Base-by-base conservation (phyloP, 495 filamentous ascomycete genomes). In the Aspergillus asperescens region DNA sequence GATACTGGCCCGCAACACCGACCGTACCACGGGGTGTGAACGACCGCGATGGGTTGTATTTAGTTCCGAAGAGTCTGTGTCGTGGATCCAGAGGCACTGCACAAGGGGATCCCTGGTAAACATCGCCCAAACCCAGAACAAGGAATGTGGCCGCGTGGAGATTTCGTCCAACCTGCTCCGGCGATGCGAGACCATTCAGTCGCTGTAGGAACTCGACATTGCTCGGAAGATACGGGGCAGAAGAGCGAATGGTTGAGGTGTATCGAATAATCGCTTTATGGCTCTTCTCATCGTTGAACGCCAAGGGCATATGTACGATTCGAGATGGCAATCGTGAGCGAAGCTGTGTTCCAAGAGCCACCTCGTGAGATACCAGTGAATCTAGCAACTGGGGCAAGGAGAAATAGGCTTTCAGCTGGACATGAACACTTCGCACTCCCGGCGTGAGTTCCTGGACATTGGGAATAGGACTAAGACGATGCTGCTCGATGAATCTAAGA, bases 11-110 rank as follows among this genome's bases (percentile, higher is more conserved):
- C 6, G 76, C 78, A 62, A 75, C 73, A 10, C 60, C 62, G 0
- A 79, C 69, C 1, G 73, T 73, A 0, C 78, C 78, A 23, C 70
- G 74, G 0, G 78, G 77, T 0, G 78, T 81, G 45, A 71, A 79
- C 4, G 76, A 69, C 1, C 78, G 68, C 0, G 68, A 75, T 2
- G 78, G 78, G 47, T 81, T 81, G 52, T 71, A 70, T 59, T 81
- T 81, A 13, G 76, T 74, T 24, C 66, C 66, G 9, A 61, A 64
- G 27, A 81, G 68, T 13, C 75, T 58, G 20, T 74, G 61, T 12
- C 72, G 62, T 1, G 78, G 78, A 56, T 81, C 74, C 2, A 77
- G 62, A 1, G 78, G 78, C 19, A 79, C 8, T 72, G 59, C 4
- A 77, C 43, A 47, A n/a, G 76, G 12, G 70, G 66, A 13, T 71